Base-by-base conservation (phyloP, 164 flowering plant species). In the Dillenia turbinata region DNA sequence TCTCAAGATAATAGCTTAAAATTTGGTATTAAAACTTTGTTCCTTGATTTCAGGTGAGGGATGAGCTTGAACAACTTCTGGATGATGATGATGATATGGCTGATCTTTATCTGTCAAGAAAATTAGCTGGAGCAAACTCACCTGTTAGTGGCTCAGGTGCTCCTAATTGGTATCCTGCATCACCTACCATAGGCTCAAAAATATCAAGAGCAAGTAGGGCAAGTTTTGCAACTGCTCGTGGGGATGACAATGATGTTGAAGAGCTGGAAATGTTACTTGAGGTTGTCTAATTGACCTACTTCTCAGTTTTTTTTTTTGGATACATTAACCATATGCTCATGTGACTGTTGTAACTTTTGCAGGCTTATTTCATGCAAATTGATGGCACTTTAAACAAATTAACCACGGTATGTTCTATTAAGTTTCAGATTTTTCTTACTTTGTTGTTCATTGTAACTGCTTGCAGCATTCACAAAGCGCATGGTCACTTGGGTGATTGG, bases 51-150 rank as follows among this genome's bases (percentile, higher is more conserved):
- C 66, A 94, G 98, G 97, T 91, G 40, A 87, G 96, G 60, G 99
- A 94, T 78, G 99, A 94, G 69, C 95, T 94, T 61, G 99, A 91
- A 70, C 97, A 91, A 69, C 86, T 94, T 62, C 79, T 91, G 52
- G 97, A 91, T 69, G 99, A 91, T 60, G 99, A 94, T 56, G 97
- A 89, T 73, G 96, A 94, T 77, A 94, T 94, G 97, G 91, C 88
- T 44, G 97, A 91, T 64, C 93, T 94, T 47, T 91, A 91, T 73
- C 73, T 94, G 70, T 81, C 99, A 54, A 83, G 99, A 71, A 94
- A 89, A 71, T 56, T 80, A 56, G 82, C 80, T 49, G 75, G 81
- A 19, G 73, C 85, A 59, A 72, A 81, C 69, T 85, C 97, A 46
- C 89, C 89, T 58, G 78, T 77, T 26, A 86, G 89, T 78, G 88